Conservation (phyloP, 2,329 filamentous ascomycete genomes). For the Fusarium stilboides region DNA sequence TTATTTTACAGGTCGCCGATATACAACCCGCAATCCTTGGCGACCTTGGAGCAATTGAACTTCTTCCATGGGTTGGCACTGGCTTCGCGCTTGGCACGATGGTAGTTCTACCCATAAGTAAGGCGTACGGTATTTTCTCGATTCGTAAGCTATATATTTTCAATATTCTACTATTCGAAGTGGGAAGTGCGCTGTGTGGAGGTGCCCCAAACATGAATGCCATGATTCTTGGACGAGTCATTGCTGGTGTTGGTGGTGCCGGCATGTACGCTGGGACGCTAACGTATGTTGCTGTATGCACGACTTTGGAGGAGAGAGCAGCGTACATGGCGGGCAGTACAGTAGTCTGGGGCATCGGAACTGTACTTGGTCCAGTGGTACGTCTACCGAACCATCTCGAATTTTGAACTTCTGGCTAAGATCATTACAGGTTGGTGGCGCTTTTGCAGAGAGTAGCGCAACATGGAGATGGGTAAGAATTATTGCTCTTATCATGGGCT, state of each 20-base stretch:
- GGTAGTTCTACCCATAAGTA: constrained; percentile 12
- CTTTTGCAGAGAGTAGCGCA: constrained; percentile 57
- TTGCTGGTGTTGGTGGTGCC: constrained; percentile 59
- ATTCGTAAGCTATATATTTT: constrained; percentile 43
- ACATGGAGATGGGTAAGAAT: constrained; percentile 57
- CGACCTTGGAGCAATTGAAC: background rate
- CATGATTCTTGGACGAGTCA: constrained; percentile 61
- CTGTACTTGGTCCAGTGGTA: constrained; percentile 58
- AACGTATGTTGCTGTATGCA: constrained; percentile 23
- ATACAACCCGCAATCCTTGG: background rate
- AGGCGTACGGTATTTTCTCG: constrained; percentile 38
- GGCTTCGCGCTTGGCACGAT: constrained; percentile 15
- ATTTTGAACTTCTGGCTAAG: background rate
- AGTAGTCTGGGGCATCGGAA: constrained; percentile 58
- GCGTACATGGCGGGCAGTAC: constrained; percentile 40
- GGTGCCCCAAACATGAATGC: constrained; percentile 58
- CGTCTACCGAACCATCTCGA: background rate
- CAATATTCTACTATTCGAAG: constrained; percentile 44
- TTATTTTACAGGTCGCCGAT: no score
- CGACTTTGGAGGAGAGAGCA: constrained; percentile 18
- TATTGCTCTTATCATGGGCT: rapidly evolving
- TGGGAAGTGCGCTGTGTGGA: constrained; percentile 56
- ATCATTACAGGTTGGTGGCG: constrained; percentile 56
- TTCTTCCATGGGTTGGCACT: background rate
- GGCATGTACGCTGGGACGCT: constrained; percentile 47